Evolutionary conservation across 495 filamentous ascomycete genomes (phyloP).

Genomic region (Aspergillus nanangensis): DNA sequence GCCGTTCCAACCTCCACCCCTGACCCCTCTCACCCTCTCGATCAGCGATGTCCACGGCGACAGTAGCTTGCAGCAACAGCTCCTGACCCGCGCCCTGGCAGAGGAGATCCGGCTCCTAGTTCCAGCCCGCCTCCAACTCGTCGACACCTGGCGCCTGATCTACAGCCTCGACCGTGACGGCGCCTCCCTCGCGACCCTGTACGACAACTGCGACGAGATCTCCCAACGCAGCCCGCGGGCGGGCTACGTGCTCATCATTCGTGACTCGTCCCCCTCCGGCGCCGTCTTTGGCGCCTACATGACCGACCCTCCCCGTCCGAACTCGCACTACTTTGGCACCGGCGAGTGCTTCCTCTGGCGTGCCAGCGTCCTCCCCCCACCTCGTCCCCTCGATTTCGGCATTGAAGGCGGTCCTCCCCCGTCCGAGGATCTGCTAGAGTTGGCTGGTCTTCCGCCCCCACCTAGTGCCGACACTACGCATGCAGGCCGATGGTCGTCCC

Average conservation of each 20-base stretch:
- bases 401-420: constrained; percentile 29
- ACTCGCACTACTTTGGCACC: constrained; percentile 86
- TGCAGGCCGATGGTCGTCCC: constrained; percentile 67
- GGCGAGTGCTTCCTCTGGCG: constrained; percentile 99
- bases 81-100: constrained; percentile 70
- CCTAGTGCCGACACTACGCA: constrained; percentile 70
- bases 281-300: constrained; percentile 93
- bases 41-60: constrained; percentile 28
- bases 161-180: constrained; percentile 95
- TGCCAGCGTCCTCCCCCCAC: constrained; percentile 54
- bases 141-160: constrained; percentile 77
- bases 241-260: constrained; percentile 82
- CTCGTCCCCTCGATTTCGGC: constrained; percentile 41
- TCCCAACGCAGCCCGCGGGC: constrained; percentile 62
- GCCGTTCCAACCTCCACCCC: constrained; percentile 56
- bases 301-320: constrained; percentile 75
- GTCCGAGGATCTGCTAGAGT: constrained; percentile 34
- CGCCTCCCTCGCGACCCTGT: constrained; percentile 80
- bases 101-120: constrained; percentile 93
- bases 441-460: constrained; percentile 58
- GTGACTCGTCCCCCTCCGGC: constrained; percentile 52
- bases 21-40: constrained; percentile 49
- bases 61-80: constrained; percentile 34
- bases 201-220: constrained; percentile 63
- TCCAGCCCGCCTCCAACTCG: constrained; percentile 77